A percentile compares a stretch with the other conserved stretches of the same genome.
phyloP scores from a whole-genome alignment of 345 rosid species.

The Microcos paniculata region DNA sequence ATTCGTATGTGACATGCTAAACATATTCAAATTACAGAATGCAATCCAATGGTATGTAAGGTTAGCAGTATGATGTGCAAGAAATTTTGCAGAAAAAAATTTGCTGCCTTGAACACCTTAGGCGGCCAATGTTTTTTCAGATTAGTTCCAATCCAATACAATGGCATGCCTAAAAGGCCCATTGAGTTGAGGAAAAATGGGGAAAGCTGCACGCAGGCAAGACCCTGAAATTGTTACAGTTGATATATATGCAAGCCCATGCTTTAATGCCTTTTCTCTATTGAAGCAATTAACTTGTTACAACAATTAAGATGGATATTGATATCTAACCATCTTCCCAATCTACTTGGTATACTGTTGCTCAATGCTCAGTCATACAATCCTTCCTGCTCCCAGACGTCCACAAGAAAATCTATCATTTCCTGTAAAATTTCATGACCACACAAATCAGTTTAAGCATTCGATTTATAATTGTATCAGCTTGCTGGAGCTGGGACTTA shows the following conservation, averaged over 20 bases:
- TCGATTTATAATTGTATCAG: neutral
- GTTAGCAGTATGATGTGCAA: neutral
- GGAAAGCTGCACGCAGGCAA: neutral
- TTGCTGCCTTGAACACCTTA: neutral
- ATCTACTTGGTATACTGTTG: conserved; percentile 15
- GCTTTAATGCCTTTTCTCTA: too few species aligned
- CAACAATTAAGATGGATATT: conserved; percentile 3
- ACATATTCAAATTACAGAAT: neutral
- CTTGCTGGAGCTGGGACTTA: conserved; percentile 30
- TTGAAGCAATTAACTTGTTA: neutral
- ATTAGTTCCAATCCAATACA: neutral
- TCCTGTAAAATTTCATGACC: conserved; percentile 46
- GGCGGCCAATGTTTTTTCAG: neutral
- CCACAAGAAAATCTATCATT: conserved; percentile 93
- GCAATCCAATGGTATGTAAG: neutral
- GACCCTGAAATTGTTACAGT: too few species aligned
- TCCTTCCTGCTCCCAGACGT: conserved; percentile 91
- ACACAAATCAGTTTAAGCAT: neutral
- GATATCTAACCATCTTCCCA: conserved; percentile 25
- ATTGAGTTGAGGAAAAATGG: neutral
- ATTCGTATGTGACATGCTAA: neutral
- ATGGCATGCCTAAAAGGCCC: neutral
- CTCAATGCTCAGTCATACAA: conserved; percentile 68
- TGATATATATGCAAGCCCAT: too few species aligned
- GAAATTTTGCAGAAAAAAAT: neutral